These are phyloP conservation scores for Trichomonas vaginalis DNA, from an alignment of 208 protist species.

Conservation along the genomic window DNA sequence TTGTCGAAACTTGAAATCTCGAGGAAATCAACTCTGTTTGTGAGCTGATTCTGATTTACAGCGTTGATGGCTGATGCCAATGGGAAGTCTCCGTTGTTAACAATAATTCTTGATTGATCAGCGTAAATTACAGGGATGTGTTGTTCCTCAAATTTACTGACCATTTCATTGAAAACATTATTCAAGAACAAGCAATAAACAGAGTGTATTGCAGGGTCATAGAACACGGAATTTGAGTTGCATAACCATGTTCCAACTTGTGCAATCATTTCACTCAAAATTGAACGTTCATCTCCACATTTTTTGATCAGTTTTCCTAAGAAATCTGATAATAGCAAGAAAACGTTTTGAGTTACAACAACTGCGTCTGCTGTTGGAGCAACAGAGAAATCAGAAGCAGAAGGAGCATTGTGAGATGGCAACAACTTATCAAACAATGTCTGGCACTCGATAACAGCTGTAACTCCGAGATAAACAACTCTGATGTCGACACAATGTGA, in stretches of 20 bases:
- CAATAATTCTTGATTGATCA: neutral
- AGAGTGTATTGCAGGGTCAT: slow-evolving; percentile 1
- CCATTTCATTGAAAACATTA: neutral
- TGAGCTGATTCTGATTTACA: neutral
- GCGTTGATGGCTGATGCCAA: neutral
- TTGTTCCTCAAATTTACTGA: neutral
- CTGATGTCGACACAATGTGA: neutral
- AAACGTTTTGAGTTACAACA: neutral
- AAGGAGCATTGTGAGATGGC: neutral
- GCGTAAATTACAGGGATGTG: neutral
- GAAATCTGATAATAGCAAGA: neutral
- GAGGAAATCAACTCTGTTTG: neutral
- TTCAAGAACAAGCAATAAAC: neutral
- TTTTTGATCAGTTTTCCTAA: neutral
- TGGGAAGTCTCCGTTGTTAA: neutral
- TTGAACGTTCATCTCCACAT: neutral
- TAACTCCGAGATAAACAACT: neutral
- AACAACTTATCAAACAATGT: neutral
- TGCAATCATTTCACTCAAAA: neutral
- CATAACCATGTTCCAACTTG: neutral
- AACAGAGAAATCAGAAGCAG: neutral
- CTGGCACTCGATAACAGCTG: slow-evolving; percentile 4
- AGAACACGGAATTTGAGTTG: neutral
- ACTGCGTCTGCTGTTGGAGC: neutral
- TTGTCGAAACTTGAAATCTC: neutral